Evolutionary conservation across 805 yeast species (phyloP), one percentile per base, ranked within the genome.

Genomic region (Zygosaccharomyces pseudorouxii): DNA sequence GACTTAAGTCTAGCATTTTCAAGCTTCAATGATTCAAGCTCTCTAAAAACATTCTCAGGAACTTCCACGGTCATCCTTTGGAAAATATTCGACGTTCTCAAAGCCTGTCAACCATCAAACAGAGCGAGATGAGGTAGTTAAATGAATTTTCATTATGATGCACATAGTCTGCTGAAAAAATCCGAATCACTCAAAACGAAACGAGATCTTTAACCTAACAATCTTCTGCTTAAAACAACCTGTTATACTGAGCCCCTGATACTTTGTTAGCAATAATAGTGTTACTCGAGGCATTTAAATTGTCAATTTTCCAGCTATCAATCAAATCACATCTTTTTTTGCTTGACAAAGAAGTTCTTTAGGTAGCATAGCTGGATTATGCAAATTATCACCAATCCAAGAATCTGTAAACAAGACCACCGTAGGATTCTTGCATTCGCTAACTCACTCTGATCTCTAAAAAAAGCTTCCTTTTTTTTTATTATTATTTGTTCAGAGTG

Each of bases 331-430:
- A 89, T 82, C 51, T 88, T 79, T 71, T 89, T 89, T 64, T 89
- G 95, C 70, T 88, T 89, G 52, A 87, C 83, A 64, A 89, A 89
- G 78, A 89, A 88, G 37, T 81, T 69, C 69, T 85, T 85, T 70
- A 89, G 76, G 60, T 86, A 89, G 47, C 76, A 75, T 65, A 89
- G 69, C 71, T 89, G 96, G 76, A 86, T 80, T 36, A 74, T 75
- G 58, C 96, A 86, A 7, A 90, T 81, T 12, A 73, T 78, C 8
- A 78, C 74, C 56, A 89, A 74, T 1, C 85, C 88, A 19, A 80
- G 22, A 41, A 86, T 63, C 71, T 89, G 96, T 41, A 86, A 62
- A 43, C 86, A 55, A 10, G 93, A 79, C 90, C 93, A 86, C 56
- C 74, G 69, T 18, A 85, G 77, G 20, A 86, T 92, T 47, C 82